Percentiles rank a stretch among this genome's conserved stretches.
phyloP scores from a whole-genome alignment of 2,329 filamentous ascomycete species.

The Fonsecaea monophora region DNA sequence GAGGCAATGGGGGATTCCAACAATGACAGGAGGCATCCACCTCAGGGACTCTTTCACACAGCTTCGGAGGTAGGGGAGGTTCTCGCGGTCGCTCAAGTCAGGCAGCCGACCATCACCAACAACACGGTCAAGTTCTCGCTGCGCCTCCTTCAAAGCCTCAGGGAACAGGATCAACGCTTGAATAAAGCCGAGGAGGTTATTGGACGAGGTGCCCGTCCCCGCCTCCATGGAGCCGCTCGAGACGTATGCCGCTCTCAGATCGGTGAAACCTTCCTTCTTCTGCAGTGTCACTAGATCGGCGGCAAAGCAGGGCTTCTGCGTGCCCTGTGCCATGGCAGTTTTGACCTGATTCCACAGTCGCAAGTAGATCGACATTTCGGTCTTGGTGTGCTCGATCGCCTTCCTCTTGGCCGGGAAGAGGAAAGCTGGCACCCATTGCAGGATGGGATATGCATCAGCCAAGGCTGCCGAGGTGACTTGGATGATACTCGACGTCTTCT shows the following conservation, averaged over 20 bases:
- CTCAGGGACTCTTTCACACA: slow-evolving; percentile 48
- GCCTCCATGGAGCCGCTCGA: background rate
- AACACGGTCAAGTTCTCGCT: slow-evolving; percentile 53
- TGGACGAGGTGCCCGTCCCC: background rate
- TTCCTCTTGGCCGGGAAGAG: background rate
- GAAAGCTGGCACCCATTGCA: background rate
- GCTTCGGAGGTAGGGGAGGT: slow-evolving; percentile 47
- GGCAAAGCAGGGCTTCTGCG: background rate
- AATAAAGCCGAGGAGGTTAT: background rate
- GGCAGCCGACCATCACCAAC: slow-evolving; percentile 48
- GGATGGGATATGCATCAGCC: background rate
- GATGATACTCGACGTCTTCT: background rate
- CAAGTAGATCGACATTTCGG: background rate
- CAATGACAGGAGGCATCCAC: slow-evolving; percentile 46
- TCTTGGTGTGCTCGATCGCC: background rate
- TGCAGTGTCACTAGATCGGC: background rate
- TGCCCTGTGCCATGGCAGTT: background rate
- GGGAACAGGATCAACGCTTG: background rate
- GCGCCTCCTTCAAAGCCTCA: slow-evolving; percentile 43
- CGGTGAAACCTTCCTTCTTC: background rate
- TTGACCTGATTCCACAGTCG: background rate
- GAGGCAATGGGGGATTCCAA: slow-evolving; percentile 43
- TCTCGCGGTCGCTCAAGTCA: slow-evolving; percentile 47
- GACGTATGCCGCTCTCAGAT: background rate
- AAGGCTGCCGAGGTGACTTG: background rate